These are phyloP conservation scores for Luffa acutangula DNA, from an alignment of 306 rosid genomes.

Conservation along the genomic window DNA sequence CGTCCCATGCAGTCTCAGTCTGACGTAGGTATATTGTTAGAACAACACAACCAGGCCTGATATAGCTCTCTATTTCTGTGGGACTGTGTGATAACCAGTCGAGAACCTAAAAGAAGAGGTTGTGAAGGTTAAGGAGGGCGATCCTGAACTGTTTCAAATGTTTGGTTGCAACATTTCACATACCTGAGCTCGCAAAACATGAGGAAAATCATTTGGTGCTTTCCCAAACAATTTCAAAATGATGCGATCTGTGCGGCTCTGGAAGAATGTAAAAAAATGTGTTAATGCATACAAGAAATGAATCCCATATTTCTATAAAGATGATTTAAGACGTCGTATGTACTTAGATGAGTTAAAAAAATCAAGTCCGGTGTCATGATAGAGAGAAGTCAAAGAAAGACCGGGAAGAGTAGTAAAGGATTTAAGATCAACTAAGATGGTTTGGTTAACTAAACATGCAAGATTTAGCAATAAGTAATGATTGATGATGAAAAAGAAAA, in stretches of 20 bases:
- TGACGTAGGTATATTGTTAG: slow-evolving; percentile 56
- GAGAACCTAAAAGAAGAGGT: slow-evolving; percentile 35
- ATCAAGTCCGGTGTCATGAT: background rate
- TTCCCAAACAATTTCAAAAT: slow-evolving; percentile 92
- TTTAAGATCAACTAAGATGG: background rate
- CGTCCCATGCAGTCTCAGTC: slow-evolving; percentile 52
- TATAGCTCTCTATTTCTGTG: slow-evolving; percentile 75
- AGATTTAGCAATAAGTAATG: background rate
- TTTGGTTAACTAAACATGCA: background rate
- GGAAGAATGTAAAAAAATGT: slow-evolving; percentile 17
- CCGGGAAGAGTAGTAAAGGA: background rate
- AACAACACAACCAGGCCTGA: slow-evolving; percentile 78
- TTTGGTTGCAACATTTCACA: slow-evolving; percentile 9
- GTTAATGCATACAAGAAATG: background rate
- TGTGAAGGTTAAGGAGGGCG: slow-evolving; percentile 9
- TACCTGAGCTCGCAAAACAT: slow-evolving; percentile 67
- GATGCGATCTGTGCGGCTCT: slow-evolving; percentile 87
- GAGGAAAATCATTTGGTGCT: slow-evolving; percentile 74
- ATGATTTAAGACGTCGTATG: background rate
- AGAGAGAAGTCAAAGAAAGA: background rate
- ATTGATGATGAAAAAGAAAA: background rate
- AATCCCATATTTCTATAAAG: background rate
- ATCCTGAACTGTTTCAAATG: slow-evolving; percentile 2
- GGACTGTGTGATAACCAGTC: slow-evolving; percentile 73
- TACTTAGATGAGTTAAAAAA: background rate